Percentiles rank a stretch among this genome's conserved stretches.
Evolutionary conservation across 768 basidiomycete species (phyloP).

Genomic region (Termitomyces sp.): DNA sequence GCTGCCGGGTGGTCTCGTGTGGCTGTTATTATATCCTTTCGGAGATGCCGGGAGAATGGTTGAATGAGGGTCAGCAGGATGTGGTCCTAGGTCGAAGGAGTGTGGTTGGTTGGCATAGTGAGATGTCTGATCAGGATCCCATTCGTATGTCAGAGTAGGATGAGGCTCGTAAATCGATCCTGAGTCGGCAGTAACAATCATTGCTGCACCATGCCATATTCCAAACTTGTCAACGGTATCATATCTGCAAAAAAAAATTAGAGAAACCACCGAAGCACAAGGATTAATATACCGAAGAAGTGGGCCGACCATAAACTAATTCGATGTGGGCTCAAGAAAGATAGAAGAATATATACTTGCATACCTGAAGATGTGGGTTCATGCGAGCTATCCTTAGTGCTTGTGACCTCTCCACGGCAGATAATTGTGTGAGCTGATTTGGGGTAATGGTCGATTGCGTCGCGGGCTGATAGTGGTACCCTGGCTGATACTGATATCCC

Average conservation of each 20-base stretch:
- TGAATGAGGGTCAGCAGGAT: slow-evolving; percentile 70
- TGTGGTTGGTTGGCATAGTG: slow-evolving; percentile 12
- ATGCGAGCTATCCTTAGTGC: slow-evolving; percentile 55
- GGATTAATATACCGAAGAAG: slow-evolving; percentile 44
- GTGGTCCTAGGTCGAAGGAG: slow-evolving; percentile 59
- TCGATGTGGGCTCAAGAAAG: background rate
- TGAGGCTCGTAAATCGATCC: slow-evolving; percentile 75
- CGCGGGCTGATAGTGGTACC: slow-evolving; percentile 15
- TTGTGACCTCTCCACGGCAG: slow-evolving; percentile 62
- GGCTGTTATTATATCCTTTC: slow-evolving; percentile 13
- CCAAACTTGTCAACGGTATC: slow-evolving; percentile 78
- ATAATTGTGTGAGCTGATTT: slow-evolving; percentile 41
- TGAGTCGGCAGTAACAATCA: slow-evolving; percentile 83
- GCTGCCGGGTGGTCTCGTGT: slow-evolving; percentile 17
- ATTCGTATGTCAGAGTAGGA: slow-evolving; percentile 63
- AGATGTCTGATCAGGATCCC: slow-evolving; percentile 51
- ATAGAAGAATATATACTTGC: slow-evolving; percentile 7
- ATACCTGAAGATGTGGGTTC: slow-evolving; percentile 71
- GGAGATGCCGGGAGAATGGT: slow-evolving; percentile 28
- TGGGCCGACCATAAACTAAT: slow-evolving; percentile 85
- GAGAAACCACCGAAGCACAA: background rate
- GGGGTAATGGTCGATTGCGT: slow-evolving; percentile 27
- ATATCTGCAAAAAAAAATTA: slow-evolving; percentile 40
- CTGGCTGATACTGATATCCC: slow-evolving; percentile 7
- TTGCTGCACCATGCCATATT: slow-evolving; percentile 82